These are phyloP conservation scores for Andrographis paniculata DNA, from an alignment of 305 asterid species.

Conservation along the genomic window DNA sequence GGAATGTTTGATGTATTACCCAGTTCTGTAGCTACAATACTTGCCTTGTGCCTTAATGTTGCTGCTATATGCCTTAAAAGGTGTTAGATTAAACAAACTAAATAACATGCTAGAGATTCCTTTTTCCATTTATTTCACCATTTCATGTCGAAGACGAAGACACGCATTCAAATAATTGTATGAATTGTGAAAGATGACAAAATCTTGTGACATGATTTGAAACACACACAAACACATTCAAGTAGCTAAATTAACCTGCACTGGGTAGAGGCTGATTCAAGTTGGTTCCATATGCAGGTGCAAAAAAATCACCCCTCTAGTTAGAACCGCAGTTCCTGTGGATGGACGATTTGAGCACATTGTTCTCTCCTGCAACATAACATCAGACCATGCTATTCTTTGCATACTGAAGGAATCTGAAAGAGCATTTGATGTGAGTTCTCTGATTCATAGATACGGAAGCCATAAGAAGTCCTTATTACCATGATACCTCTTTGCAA, in stretches of 20 bases:
- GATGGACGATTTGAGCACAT: constrained; percentile 98
- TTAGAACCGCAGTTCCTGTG: constrained; percentile 93
- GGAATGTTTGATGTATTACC: background rate
- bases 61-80: too few species aligned
- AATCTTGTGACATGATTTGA: too few species aligned
- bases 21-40: too few species aligned
- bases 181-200: background rate
- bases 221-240: background rate
- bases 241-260: constrained; percentile 1
- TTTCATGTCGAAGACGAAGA: background rate
- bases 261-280: constrained; percentile 3
- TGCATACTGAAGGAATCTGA: constrained; percentile 72
- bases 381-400: constrained; percentile 75
- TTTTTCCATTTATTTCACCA: background rate
- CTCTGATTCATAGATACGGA: constrained; percentile 11
- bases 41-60: too few species aligned
- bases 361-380: constrained; percentile 77
- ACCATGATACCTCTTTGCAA: background rate
- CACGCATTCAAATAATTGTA: background rate
- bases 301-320: constrained; percentile 60
- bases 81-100: background rate
- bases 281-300: constrained; percentile 40
- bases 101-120: background rate
- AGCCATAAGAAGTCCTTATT: background rate
- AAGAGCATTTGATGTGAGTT: constrained; percentile 67